Conservation (phyloP, 306 rosid species). For the Casuarina cunninghamiana region DNA sequence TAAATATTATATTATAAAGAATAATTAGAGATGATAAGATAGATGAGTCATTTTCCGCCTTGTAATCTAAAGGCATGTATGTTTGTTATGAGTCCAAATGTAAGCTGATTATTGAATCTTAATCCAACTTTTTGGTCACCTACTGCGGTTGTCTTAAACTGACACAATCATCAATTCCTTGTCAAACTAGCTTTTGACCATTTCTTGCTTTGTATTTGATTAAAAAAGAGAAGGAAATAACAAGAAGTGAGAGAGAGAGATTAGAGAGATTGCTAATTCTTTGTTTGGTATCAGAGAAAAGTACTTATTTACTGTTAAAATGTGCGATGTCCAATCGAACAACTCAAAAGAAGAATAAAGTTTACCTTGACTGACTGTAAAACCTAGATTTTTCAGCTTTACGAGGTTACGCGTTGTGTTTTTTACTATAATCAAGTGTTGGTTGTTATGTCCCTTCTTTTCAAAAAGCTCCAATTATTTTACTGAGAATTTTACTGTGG, state of each 20-base stretch:
- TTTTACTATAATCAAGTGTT: background rate
- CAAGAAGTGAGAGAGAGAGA: too few species aligned
- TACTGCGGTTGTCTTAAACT: slow-evolving; percentile 36
- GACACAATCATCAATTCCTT: slow-evolving; percentile 32
- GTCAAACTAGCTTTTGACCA: slow-evolving; percentile 62
- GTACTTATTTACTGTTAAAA: too few species aligned
- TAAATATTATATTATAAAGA: too few species aligned
- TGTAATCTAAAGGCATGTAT: slow-evolving; percentile 10
- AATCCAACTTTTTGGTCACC: slow-evolving; percentile 56
- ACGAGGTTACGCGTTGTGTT: slow-evolving; percentile 7
- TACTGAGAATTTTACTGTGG: slow-evolving; percentile 8
- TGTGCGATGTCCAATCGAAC: background rate
- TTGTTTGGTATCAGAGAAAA: too few species aligned
- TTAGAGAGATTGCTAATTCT: too few species aligned
- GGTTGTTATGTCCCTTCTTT: slow-evolving; percentile 21
- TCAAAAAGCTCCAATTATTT: slow-evolving; percentile 16
- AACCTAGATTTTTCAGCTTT: too few species aligned
- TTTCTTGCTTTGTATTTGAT: too few species aligned
- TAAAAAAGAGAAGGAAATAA: too few species aligned
- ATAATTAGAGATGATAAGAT: too few species aligned
- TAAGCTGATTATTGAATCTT: slow-evolving; percentile 23
- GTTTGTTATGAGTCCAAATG: slow-evolving; percentile 12
- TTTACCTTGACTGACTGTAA: too few species aligned
- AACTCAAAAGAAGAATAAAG: background rate
- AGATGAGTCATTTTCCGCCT: background rate